Evolutionary conservation across 2,329 filamentous ascomycete genomes (phyloP).

Genomic region (Xylaria sp.): DNA sequence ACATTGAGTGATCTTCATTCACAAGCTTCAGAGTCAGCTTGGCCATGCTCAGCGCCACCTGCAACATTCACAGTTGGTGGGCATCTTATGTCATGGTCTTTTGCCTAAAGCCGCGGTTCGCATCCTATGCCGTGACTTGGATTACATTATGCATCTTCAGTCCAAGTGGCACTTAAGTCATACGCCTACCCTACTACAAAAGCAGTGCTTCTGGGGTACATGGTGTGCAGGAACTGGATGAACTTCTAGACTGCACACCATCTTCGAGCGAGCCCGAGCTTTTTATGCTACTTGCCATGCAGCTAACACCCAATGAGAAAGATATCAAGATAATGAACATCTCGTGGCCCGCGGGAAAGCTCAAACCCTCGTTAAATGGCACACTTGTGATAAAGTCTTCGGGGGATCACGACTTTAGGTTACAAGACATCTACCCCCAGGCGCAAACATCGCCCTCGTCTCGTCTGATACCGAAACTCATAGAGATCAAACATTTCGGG

Average conservation of each 20-base stretch:
- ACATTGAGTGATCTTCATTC: background rate
- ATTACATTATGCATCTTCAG: slow-evolving; percentile 16
- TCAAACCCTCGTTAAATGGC: background rate
- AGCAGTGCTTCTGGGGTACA: slow-evolving; percentile 18
- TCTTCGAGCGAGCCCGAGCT: slow-evolving; percentile 25
- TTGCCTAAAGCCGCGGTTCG: slow-evolving; percentile 16
- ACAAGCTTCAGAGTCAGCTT: background rate
- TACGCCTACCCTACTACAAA: slow-evolving; percentile 14
- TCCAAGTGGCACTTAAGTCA: background rate
- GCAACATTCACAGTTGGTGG: slow-evolving; percentile 1
- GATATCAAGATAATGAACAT: background rate
- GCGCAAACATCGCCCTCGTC: background rate
- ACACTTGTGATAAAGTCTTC: background rate
- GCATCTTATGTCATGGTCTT: slow-evolving; percentile 7
- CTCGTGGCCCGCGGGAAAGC: slow-evolving; percentile 8
- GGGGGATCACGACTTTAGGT: background rate
- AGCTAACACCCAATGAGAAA: slow-evolving; percentile 9
- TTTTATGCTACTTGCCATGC: slow-evolving; percentile 26
- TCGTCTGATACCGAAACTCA: background rate
- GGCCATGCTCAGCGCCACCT: background rate
- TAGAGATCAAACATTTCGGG: background rate
- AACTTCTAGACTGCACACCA: slow-evolving; percentile 5
- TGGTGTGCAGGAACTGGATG: too few relatives aligned
- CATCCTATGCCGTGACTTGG: slow-evolving; percentile 12
- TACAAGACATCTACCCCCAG: background rate